Evolutionary conservation across 768 basidiomycete genomes (phyloP), one percentile per base, ranked within the genome.

Genomic region (Suillus bovinus): DNA sequence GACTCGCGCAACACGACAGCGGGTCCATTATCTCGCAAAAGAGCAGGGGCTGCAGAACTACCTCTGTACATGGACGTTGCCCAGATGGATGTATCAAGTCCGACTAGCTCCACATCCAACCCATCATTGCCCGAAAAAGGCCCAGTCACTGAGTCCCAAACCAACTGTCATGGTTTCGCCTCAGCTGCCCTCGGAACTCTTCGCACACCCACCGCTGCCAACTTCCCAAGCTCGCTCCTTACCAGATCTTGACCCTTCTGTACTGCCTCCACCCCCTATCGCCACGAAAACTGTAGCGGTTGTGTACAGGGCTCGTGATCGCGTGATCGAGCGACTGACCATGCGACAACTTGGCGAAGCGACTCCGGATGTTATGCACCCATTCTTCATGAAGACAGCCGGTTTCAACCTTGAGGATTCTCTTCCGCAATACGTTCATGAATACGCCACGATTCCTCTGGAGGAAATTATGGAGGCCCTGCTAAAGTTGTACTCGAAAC

Each of bases 341-440:
- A 88, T 93, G 85, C 84, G 90, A 31, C 93, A 94, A 71, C 78
- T 94, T 14, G 93, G 93, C 36, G 90, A 94, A 71, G 91, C 90
- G n/a, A 92, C 91, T 0, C 91, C 92, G 1, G 90, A 93, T 68
- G 89, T 92, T 24, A 90, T 90, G 90, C 90, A 90, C 71, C 89
- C 89, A 3, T 91, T 91, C 75, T 92, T 92, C 76, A 89, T 89
- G 85, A 89, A 92, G 69, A 90, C 86, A 70, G 86, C 90, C 2
- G 90, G 91, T 0, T 91, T 94, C 77, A 92, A 86, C 70, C 74
- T 94, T 56, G 89, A 93, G 70, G 91, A 93, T 65, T 87, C 90
- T 0, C 70, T 94, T n/a, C 92, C 93, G 14, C 90, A 91, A 66
- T 93, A 92, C 68, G 89, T 94, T 41, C 84, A 94, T 62, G 92